A percentile compares a stretch with the other conserved stretches of the same genome.
Evolutionary conservation across 257 asterid species (phyloP).

Genomic region (Salvia hispanica): DNA sequence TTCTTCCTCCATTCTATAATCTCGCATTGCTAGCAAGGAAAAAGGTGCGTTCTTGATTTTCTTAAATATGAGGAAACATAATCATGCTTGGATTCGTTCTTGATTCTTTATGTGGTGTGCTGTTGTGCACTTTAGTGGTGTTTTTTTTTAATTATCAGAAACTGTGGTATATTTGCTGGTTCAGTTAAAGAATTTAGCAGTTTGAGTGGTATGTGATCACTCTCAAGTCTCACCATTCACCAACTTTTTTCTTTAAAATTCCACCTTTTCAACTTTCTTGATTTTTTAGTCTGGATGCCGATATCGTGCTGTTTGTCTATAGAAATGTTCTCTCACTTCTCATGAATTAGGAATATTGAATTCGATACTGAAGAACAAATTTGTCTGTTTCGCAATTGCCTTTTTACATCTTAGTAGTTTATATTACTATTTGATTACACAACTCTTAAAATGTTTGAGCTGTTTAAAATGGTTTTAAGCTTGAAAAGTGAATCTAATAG

Average conservation of each 20-base stretch:
- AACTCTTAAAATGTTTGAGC: neutral
- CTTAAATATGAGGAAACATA: neutral
- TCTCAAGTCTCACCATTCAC: neutral
- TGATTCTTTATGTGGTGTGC: neutral
- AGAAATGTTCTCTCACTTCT: constrained; percentile 1
- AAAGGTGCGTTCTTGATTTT: constrained; percentile 34
- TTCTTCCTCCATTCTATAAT: constrained; percentile 1
- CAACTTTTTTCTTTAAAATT: constrained; percentile 5
- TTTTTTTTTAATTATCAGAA: neutral
- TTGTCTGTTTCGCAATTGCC: neutral
- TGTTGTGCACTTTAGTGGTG: neutral
- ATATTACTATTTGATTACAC: neutral
- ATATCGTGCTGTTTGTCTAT: constrained; percentile 3
- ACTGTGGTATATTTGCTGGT: constrained; percentile 20
- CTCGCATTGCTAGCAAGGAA: constrained; percentile 20
- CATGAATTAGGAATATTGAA: constrained; percentile 21
- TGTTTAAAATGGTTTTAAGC: constrained; percentile 14
- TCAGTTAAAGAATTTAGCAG: neutral
- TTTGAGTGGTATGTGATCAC: constrained; percentile 13
- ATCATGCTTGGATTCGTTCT: neutral
- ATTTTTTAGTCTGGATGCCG: constrained; percentile 9
- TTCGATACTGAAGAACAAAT: constrained; percentile 11
- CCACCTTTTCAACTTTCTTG: neutral
- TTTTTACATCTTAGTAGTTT: constrained; percentile 1
- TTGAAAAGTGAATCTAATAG: neutral